A percentile compares a stretch with the other conserved stretches of the same genome.
These are phyloP conservation scores for Diaporthe batatas DNA, from an alignment of 2,329 filamentous ascomycete species.

Conservation along the genomic window DNA sequence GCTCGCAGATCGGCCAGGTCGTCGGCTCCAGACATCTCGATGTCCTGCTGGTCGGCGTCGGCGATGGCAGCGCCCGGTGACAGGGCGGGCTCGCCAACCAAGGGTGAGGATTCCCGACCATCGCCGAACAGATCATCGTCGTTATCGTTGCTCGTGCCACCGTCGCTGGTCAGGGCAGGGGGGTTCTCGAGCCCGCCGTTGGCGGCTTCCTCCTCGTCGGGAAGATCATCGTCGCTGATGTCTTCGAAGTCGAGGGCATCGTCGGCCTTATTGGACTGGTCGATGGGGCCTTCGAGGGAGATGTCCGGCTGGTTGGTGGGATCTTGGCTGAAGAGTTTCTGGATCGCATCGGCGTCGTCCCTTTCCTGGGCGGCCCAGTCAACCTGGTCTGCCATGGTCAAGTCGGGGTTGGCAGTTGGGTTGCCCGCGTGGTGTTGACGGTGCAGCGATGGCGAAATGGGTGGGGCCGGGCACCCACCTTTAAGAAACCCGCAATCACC, in stretches of 20 bases:
- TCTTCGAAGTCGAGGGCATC: constrained; percentile 93
- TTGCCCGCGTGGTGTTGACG: no score
- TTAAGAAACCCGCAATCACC: no score
- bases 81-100: constrained; percentile 57
- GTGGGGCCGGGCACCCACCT: no score
- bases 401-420: no score
- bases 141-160: constrained; percentile 68
- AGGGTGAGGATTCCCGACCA: constrained; percentile 62
- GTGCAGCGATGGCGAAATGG: no score
- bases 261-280: constrained; percentile 84
- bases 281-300: constrained; percentile 63
- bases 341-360: constrained; percentile 63
- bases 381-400: constrained; percentile 48
- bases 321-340: constrained; percentile 56
- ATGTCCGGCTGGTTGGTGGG: constrained; percentile 56
- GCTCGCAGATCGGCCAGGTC: constrained; percentile 53
- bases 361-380: constrained; percentile 60
- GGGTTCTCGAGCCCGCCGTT: constrained; percentile 58
- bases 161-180: constrained; percentile 71
- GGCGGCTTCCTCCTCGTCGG: constrained; percentile 75
- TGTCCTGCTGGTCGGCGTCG: constrained; percentile 48
- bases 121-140: constrained; percentile 80
- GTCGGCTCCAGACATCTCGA: constrained; percentile 51
- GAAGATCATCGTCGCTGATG: constrained; percentile 89
- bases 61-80: constrained; percentile 60